Conservation (phyloP, 83 land plant species). For the Isoetes engelmannii region DNA sequence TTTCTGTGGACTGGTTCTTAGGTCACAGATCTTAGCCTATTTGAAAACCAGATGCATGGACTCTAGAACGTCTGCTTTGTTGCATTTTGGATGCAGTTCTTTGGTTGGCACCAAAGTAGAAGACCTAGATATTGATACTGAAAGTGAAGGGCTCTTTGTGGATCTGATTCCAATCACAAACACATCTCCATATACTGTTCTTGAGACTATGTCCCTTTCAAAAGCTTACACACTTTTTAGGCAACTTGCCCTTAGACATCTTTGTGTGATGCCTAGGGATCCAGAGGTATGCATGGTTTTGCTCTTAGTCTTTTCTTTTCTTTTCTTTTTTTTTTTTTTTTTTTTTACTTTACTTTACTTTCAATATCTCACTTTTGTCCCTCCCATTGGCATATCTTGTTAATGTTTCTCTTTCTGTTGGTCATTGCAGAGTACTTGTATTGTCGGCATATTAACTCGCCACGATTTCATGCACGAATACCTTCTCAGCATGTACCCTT, state of each 20-base stretch:
- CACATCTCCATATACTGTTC: constrained; percentile 67
- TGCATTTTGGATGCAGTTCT: constrained; percentile 75
- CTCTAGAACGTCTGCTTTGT: too few relatives aligned
- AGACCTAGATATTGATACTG: constrained; percentile 48
- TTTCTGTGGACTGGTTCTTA: constrained; percentile 71
- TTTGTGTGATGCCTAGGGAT: constrained; percentile 61
- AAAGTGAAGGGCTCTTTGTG: constrained; percentile 67
- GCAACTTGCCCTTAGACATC: constrained; percentile 68
- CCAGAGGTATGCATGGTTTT: constrained; percentile 49
- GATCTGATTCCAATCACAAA: constrained; percentile 67
- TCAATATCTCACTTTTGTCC: too few relatives aligned
- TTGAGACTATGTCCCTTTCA: constrained; percentile 77
- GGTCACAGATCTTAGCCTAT: constrained; percentile 64
- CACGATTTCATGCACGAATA: constrained; percentile 21
- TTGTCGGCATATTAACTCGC: constrained; percentile 12
- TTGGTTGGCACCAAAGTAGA: constrained; percentile 48
- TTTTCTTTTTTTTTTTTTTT: too few relatives aligned
- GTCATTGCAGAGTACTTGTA: constrained; percentile 6
- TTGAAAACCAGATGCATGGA: constrained; percentile 39
- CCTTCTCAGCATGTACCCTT: constrained; percentile 14
- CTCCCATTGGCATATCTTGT: too few relatives aligned
- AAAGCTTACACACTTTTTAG: constrained; percentile 68
- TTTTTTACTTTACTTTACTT: too few relatives aligned
- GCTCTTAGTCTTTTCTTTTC: too few relatives aligned
- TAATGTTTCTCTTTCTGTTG: too few relatives aligned